Evolutionary conservation across 1,284 basidiomycete genomes (phyloP).

Genomic region (Marasmius oreades): DNA sequence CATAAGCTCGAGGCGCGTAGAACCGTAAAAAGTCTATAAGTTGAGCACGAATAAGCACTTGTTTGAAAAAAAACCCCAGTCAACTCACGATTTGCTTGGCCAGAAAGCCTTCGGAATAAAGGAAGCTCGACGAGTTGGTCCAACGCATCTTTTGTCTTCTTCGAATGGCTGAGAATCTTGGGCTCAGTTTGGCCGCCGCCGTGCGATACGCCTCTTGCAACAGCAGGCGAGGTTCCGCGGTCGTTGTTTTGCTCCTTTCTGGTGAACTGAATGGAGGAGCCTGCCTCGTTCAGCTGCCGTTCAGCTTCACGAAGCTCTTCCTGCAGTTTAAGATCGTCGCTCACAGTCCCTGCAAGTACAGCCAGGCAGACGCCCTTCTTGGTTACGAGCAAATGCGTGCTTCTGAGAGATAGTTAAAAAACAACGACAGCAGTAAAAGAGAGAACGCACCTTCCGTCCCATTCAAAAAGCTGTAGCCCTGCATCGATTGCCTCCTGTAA

Average conservation of each 20-base stretch:
- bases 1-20: neutral
- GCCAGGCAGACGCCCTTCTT: neutral
- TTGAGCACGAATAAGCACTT: neutral
- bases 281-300: neutral
- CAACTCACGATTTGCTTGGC: too few relatives aligned
- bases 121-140: neutral
- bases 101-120: too few relatives aligned
- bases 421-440: neutral
- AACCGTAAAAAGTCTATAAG: neutral
- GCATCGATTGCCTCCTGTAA: neutral
- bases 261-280: neutral
- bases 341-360: neutral
- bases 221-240: neutral
- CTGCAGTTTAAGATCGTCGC: neutral
- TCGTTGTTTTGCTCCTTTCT: neutral
- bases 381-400: neutral
- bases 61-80: too few relatives aligned
- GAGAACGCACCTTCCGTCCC: neutral
- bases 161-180: neutral
- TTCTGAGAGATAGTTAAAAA: neutral
- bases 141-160: neutral
- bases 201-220: conserved; percentile 1
- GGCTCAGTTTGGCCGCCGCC: conserved; percentile 7
- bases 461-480: neutral
- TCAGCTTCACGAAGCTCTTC: neutral